Evolutionary conservation across 306 rosid genomes (phyloP), one percentile per base, ranked within the genome.

Genomic region (Prunus padus): DNA sequence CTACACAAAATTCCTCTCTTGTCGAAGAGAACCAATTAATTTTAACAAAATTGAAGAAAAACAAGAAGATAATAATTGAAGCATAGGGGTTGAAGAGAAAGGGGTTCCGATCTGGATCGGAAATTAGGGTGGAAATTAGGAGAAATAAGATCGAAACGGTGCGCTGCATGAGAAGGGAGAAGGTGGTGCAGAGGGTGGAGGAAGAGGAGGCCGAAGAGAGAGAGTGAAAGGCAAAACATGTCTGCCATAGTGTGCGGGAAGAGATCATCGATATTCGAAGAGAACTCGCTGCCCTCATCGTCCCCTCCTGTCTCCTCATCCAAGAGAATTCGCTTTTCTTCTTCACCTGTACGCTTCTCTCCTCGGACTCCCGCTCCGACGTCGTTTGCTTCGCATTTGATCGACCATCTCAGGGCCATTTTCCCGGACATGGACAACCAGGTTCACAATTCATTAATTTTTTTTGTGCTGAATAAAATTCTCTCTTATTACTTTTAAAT

Each of bases 181-280:
- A 62, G 79, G 75, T 59, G 76, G 65, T 56, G 69, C 49, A 25
- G 78, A 45, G 54, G 81, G 19, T 31, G 78, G 61, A 45, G 74
- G 82, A 70, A 18, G 76, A 77, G 60, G 75, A 65, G 69, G 76
- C 5, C 13, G 77, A 60, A 60, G 69, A 57, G 77, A 55, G 77
- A 45, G 82, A 64, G 71, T 69, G 86, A 64, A 66, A 64, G 85
- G 77, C 87, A 75, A 86, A 92, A 87, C 90, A 93, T 93, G 98
- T 93, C 98, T 93, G 98, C 98, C 86, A 75, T 90, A 50, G 91
- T 93, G 91, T 92, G 94, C 64, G 98, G 98, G 74, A 92, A 92
- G 98, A 92, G 98, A 90, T 92, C 98, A 87, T 92, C 98, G 80
- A 85, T 92, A 44, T 92, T 92, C 86, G 91, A 90, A 80, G 88